A percentile compares a stretch with the other conserved stretches of the same genome.
phyloP scores from a whole-genome alignment of 192 early-diverging fungal species.

The Allomyces macrogynus region DNA sequence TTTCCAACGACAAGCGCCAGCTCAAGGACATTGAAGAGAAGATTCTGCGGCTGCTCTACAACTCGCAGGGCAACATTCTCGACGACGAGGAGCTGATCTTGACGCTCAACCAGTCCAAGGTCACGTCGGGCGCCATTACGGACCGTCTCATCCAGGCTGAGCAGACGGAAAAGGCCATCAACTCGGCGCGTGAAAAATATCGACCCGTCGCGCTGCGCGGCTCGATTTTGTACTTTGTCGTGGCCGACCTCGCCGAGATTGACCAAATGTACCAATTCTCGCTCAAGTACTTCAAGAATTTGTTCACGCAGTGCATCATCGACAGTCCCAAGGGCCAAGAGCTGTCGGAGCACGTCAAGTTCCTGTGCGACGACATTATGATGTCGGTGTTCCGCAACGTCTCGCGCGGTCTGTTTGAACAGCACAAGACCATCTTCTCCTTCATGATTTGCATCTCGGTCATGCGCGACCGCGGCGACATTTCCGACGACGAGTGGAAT shows the following conservation, averaged over 20 bases:
- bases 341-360: constrained; percentile 40
- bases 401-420: constrained; percentile 63
- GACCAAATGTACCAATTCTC: constrained; percentile 98
- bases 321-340: constrained; percentile 42
- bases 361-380: constrained; percentile 70
- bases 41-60: constrained; percentile 76
- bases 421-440: constrained; percentile 71
- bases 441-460: constrained; percentile 62
- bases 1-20: constrained; percentile 87
- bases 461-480: neutral
- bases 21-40: constrained; percentile 82
- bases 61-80: constrained; percentile 87
- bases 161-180: constrained; percentile 83
- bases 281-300: constrained; percentile 80
- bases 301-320: constrained; percentile 64
- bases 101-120: constrained; percentile 86
- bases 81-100: constrained; percentile 89
- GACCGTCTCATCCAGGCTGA: constrained; percentile 86
- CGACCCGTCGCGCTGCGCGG: constrained; percentile 78
- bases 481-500: constrained; percentile 21
- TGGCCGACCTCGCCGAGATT: constrained; percentile 74
- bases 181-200: constrained; percentile 68
- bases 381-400: constrained; percentile 54
- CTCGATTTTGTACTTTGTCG: constrained; percentile 81
- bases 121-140: constrained; percentile 83